These are phyloP conservation scores for Pseudotsuga menziesii DNA, from an alignment of 75 land plant genomes.

Conservation along the genomic window DNA sequence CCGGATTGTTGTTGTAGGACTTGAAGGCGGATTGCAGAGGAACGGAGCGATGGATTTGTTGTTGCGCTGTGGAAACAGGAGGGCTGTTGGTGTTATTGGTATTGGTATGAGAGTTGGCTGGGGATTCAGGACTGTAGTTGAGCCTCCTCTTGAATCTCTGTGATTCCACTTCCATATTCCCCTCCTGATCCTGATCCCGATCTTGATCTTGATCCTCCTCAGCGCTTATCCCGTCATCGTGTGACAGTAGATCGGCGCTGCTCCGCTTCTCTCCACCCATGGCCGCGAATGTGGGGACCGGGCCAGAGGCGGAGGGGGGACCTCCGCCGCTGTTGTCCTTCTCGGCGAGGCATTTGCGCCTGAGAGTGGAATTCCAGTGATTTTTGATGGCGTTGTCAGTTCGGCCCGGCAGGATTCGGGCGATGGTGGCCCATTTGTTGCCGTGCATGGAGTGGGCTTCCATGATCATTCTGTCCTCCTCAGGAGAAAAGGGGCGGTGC, in stretches of 20 bases:
- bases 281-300: constrained; percentile 8
- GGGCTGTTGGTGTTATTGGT: constrained; percentile 7
- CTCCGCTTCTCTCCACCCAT: constrained; percentile 26
- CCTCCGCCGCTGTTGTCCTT: constrained; percentile 11
- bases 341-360: constrained; percentile 25
- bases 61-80: constrained; percentile 9
- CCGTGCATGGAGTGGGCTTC: constrained; percentile 57
- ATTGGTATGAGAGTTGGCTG: background rate
- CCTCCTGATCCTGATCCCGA: background rate
- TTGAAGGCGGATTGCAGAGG: background rate
- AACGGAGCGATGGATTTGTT: constrained; percentile 3
- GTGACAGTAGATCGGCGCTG: constrained; percentile 24
- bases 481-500: constrained; percentile 68
- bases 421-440: constrained; percentile 94
- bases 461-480: constrained; percentile 56
- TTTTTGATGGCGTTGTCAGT: constrained; percentile 90
- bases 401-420: constrained; percentile 48
- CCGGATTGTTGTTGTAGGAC: constrained; percentile 1
- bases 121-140: constrained; percentile 14
- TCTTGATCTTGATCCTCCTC: constrained; percentile 12
- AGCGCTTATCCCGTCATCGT: constrained; percentile 12
- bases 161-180: constrained; percentile 23
- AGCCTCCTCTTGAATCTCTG: constrained; percentile 31
- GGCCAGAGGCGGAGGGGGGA: background rate
- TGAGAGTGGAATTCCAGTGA: constrained; percentile 64